Percentiles rank a stretch among this genome's conserved stretches.
Conservation (phyloP, 2,329 filamentous ascomycete genomes). For the Rutstroemia sp. region DNA sequence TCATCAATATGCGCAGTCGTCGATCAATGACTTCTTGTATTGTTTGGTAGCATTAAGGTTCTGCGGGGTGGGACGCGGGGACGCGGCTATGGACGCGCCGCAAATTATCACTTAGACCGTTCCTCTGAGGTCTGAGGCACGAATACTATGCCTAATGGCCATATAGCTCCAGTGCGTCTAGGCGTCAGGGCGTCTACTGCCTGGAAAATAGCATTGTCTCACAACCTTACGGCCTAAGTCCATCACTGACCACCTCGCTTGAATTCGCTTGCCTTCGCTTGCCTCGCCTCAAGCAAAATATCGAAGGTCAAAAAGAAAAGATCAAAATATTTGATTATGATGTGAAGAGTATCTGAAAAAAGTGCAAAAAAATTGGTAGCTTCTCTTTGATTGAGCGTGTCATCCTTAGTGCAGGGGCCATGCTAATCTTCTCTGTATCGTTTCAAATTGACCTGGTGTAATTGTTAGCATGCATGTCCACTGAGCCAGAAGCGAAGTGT, state of each 20-base stretch:
- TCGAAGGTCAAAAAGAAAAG: background rate
- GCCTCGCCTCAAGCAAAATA: background rate
- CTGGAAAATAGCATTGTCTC: background rate
- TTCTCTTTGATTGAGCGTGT: constrained; percentile 35
- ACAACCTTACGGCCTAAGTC: background rate
- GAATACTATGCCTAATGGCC: too few species aligned
- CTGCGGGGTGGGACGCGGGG: too few species aligned
- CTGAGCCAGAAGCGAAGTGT: background rate
- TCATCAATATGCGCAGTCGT: too few species aligned
- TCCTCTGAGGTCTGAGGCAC: too few species aligned
- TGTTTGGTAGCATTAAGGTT: too few species aligned
- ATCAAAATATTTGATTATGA: background rate
- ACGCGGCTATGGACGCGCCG: too few species aligned
- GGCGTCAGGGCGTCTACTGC: too few species aligned
- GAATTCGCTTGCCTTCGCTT: background rate
- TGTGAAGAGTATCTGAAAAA: background rate
- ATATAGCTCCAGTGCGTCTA: too few species aligned
- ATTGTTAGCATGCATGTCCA: constrained; percentile 1
- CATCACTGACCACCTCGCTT: background rate
- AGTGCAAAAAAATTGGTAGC: constrained; percentile 24
- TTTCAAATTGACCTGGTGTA: constrained; percentile 49
- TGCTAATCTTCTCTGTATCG: constrained; percentile 72
- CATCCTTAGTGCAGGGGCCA: constrained; percentile 86
- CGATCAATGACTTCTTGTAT: too few species aligned
- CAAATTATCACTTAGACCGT: too few species aligned